Percentiles rank a stretch among this genome's conserved stretches.
Conservation (phyloP, 139 green algal species). For the Nannochloris sp. region DNA sequence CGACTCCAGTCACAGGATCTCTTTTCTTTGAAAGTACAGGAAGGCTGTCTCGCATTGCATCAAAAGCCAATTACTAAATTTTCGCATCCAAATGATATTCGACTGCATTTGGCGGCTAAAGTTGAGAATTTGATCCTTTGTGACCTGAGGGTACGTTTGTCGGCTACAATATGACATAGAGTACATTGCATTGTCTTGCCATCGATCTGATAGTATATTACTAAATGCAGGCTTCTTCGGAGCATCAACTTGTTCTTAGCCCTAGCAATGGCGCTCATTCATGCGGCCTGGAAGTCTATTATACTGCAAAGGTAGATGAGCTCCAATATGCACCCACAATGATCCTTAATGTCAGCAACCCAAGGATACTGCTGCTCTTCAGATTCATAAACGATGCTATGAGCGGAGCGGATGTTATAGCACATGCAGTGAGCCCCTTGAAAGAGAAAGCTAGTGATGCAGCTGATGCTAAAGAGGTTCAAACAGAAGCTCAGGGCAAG, state of each 20-base stretch:
- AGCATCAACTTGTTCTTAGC: conserved; percentile 35
- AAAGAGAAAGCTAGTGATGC: too few species aligned
- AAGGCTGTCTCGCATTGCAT: conserved; percentile 15
- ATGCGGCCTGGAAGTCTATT: conserved; percentile 19
- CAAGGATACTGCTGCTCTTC: conserved; percentile 37
- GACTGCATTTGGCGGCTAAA: conserved; percentile 16
- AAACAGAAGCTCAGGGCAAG: background rate
- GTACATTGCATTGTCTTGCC: too few species aligned
- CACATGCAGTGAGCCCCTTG: background rate
- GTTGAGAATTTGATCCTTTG: conserved; percentile 26
- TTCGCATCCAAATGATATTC: conserved; percentile 18
- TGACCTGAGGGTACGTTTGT: conserved; percentile 25
- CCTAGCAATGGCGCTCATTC: conserved; percentile 18
- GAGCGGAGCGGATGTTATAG: conserved; percentile 33
- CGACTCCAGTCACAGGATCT: conserved; percentile 39
- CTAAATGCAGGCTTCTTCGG: conserved; percentile 14
- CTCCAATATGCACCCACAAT: conserved; percentile 14
- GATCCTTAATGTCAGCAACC: conserved; percentile 34
- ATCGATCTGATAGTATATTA: background rate
- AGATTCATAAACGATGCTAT: conserved; percentile 40
- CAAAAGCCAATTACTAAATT: conserved; percentile 9
- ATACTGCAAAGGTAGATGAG: conserved; percentile 16
- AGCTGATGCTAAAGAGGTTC: background rate
- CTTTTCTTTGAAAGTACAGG: conserved; percentile 38
- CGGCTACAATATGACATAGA: too few species aligned